Conservation (phyloP, 805 yeast genomes). For the Cyberlindnera xishuangbannaensis region DNA sequence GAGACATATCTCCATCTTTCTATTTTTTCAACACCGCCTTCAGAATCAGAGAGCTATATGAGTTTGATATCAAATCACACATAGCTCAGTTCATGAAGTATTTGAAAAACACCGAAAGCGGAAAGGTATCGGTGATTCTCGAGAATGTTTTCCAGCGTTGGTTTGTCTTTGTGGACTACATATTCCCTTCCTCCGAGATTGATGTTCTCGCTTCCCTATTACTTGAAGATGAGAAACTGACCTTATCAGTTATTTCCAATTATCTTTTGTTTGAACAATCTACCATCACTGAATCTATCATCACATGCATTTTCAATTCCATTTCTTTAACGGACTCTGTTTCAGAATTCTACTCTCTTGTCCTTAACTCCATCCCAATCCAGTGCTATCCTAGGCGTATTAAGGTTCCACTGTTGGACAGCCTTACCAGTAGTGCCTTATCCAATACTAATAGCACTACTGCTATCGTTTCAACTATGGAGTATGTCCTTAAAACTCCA, state of each 20-base stretch:
- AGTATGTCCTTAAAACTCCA: constrained; percentile 44
- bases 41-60: constrained; percentile 44
- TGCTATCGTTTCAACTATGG: constrained; percentile 23
- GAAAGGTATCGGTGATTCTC: constrained; percentile 12
- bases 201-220: constrained; percentile 22
- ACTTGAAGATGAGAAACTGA: constrained; percentile 20
- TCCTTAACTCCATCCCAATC: constrained; percentile 36
- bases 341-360: constrained; percentile 3
- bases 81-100: constrained; percentile 23
- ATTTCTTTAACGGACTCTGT: constrained; percentile 2
- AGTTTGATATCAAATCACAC: constrained; percentile 22
- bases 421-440: constrained; percentile 9
- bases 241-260: constrained; percentile 28
- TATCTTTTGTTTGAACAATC: constrained; percentile 44
- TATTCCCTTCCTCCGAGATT: constrained; percentile 29
- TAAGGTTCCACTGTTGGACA: constrained; percentile 26
- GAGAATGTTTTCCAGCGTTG: constrained; percentile 42
- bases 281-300: constrained; percentile 29
- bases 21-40: constrained; percentile 34
- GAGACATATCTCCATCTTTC: constrained; percentile 3
- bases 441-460: not conserved
- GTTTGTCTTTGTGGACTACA: constrained; percentile 40
- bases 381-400: constrained; percentile 39
- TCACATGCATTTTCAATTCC: constrained; percentile 18
- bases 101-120: constrained; percentile 7